Evolutionary conservation across 805 yeast species (phyloP).

Genomic region (Ogataea polymorpha): DNA sequence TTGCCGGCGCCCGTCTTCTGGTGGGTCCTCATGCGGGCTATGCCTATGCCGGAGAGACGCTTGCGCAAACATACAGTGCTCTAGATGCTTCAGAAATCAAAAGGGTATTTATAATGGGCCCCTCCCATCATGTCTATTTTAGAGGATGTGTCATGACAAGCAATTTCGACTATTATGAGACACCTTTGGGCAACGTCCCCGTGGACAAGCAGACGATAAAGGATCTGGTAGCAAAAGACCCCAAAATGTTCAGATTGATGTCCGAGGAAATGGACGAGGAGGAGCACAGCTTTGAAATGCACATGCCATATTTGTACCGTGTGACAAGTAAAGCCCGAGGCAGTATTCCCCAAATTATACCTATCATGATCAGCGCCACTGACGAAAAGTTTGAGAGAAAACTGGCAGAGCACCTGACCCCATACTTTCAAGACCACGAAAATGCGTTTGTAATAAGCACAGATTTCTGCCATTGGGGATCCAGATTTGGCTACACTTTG

Average conservation of each 20-base stretch:
- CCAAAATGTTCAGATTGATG: conserved; percentile 54
- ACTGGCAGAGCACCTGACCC: conserved; percentile 47
- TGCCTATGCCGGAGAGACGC: conserved; percentile 70
- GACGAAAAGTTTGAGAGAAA: conserved; percentile 41
- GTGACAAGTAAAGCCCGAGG: conserved; percentile 35
- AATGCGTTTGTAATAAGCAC: conserved; percentile 78
- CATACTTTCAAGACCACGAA: conserved; percentile 50
- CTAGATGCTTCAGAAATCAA: conserved; percentile 58
- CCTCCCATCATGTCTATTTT: conserved; percentile 88
- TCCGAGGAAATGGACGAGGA: conserved; percentile 59
- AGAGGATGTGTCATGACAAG: conserved; percentile 55
- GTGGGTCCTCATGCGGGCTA: conserved; percentile 90
- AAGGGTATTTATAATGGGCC: conserved; percentile 81
- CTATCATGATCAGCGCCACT: conserved; percentile 73
- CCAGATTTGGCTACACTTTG: conserved; percentile 55
- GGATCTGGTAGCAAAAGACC: conserved; percentile 34
- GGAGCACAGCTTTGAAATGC: conserved; percentile 96
- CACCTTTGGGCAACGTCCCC: conserved; percentile 76
- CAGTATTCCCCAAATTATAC: conserved; percentile 52
- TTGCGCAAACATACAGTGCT: conserved; percentile 72
- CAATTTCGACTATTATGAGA: conserved; percentile 54
- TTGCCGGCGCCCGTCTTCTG: conserved; percentile 46
- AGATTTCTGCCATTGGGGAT: conserved; percentile 96
- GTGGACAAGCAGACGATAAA: conserved; percentile 54
- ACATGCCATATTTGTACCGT: conserved; percentile 68